Evolutionary conservation across 441 rosid genomes (phyloP).

Genomic region (Raphanus hybrid): DNA sequence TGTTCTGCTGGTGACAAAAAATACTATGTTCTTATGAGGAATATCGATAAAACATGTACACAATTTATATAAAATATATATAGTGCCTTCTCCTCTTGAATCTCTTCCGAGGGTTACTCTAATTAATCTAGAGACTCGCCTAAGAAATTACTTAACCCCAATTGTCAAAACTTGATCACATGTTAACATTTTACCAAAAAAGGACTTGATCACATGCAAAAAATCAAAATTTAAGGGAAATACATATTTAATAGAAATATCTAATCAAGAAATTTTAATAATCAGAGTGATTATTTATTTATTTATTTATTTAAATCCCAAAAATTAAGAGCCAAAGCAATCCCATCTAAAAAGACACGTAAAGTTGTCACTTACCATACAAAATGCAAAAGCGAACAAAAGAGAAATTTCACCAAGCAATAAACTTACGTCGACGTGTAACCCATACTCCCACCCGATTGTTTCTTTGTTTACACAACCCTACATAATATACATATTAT

Average conservation of each 20-base stretch:
- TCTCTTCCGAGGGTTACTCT: background rate
- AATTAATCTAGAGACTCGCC: background rate
- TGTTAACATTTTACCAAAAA: no score
- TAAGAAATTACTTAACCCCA: background rate
- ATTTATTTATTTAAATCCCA: background rate
- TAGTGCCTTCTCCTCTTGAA: background rate
- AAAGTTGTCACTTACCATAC: slow-evolving; percentile 63
- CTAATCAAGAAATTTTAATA: slow-evolving; percentile 3
- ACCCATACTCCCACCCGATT: slow-evolving; percentile 61
- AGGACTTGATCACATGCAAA: background rate
- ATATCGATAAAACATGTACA: background rate
- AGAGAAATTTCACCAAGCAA: slow-evolving; percentile 26
- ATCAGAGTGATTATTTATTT: background rate
- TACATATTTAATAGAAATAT: background rate
- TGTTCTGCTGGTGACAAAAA: background rate
- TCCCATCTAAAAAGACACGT: slow-evolving; percentile 59
- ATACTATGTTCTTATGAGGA: background rate
- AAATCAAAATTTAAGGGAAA: background rate
- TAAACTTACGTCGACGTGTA: slow-evolving; percentile 56
- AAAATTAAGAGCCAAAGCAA: slow-evolving; percentile 42
- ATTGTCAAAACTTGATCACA: background rate
- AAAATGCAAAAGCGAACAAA: slow-evolving; percentile 26
- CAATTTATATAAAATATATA: background rate
- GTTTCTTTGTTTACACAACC: slow-evolving; percentile 33
- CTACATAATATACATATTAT: slow-evolving; percentile 31